Evolutionary conservation across 768 basidiomycete species (phyloP).

Genomic region (Dictyophora rubrovolvata): DNA sequence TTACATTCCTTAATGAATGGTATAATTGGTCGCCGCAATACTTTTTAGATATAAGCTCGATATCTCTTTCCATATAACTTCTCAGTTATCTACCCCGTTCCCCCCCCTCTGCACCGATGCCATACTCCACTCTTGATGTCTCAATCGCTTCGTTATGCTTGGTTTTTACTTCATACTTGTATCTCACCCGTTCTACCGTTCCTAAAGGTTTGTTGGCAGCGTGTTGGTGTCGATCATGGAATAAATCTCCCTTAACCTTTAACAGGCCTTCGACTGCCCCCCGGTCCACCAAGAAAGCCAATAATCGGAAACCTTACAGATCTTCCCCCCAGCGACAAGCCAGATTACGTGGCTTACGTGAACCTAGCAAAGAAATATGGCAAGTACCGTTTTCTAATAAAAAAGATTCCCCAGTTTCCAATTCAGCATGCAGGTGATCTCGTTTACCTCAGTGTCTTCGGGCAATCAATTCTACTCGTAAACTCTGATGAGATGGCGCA

Average conservation of each 20-base stretch:
- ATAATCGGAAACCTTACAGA: background rate
- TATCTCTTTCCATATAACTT: too few species aligned
- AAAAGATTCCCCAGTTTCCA: background rate
- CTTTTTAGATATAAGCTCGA: too few species aligned
- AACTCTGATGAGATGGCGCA: constrained; percentile 19
- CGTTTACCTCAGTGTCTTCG: constrained; percentile 1
- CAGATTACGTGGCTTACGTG: background rate
- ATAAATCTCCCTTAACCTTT: background rate
- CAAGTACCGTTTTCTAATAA: background rate
- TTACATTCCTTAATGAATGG: too few species aligned
- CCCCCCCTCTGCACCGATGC: too few species aligned
- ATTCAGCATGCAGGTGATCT: background rate
- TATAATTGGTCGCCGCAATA: too few species aligned
- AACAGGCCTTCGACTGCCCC: background rate
- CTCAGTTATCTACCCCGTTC: too few species aligned
- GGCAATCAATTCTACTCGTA: constrained; percentile 13
- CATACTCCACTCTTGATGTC: too few species aligned
- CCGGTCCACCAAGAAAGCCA: background rate
- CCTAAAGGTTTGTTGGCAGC: too few species aligned
- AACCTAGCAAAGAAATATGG: background rate
- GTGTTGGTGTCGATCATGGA: too few species aligned
- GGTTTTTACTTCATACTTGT: too few species aligned
- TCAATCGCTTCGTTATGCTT: too few species aligned
- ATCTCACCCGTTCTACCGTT: too few species aligned
- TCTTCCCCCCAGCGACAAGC: background rate